These are phyloP conservation scores for Debaryomyces prosopidis DNA, from an alignment of 805 yeast genomes.

Conservation along the genomic window DNA sequence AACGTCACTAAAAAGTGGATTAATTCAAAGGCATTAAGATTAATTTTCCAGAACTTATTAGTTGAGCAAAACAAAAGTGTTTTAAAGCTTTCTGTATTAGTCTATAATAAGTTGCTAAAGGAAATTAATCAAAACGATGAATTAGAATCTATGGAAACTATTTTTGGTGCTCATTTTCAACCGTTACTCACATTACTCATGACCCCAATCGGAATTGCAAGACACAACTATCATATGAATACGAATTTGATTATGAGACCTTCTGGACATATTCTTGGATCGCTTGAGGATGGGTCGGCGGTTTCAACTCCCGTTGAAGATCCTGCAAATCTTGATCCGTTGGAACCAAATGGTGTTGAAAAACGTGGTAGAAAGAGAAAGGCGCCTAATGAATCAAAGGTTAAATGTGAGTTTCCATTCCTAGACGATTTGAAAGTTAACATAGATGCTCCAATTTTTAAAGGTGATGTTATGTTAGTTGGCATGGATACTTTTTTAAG, in stretches of 20 bases:
- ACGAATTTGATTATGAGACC: constrained; percentile 74
- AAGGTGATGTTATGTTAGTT: constrained; percentile 86
- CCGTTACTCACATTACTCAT: constrained; percentile 68
- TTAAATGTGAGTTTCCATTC: constrained; percentile 41
- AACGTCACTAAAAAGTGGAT: constrained; percentile 67
- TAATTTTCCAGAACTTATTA: constrained; percentile 81
- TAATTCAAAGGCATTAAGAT: constrained; percentile 67
- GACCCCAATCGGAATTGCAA: constrained; percentile 94
- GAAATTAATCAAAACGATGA: constrained; percentile 38
- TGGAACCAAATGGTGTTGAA: constrained; percentile 17
- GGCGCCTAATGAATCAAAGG: constrained; percentile 13
- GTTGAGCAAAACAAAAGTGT: constrained; percentile 86
- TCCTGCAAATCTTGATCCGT: constrained; percentile 2
- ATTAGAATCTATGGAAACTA: constrained; percentile 47
- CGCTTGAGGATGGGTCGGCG: constrained; percentile 5
- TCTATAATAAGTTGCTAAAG: constrained; percentile 56
- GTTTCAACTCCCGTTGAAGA: constrained; percentile 7
- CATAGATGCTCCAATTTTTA: constrained; percentile 88
- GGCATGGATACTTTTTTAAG: constrained; percentile 73
- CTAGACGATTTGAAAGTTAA: constrained; percentile 67
- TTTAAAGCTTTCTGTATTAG: constrained; percentile 57
- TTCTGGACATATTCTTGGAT: constrained; percentile 54
- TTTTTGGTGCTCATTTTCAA: constrained; percentile 56
- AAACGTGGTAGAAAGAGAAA: constrained; percentile 54
- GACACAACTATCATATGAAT: constrained; percentile 85